Percentiles rank a stretch among this genome's conserved stretches.
These are phyloP conservation scores for Lactifluus echinatus DNA, from an alignment of 768 basidiomycete species.

Conservation along the genomic window DNA sequence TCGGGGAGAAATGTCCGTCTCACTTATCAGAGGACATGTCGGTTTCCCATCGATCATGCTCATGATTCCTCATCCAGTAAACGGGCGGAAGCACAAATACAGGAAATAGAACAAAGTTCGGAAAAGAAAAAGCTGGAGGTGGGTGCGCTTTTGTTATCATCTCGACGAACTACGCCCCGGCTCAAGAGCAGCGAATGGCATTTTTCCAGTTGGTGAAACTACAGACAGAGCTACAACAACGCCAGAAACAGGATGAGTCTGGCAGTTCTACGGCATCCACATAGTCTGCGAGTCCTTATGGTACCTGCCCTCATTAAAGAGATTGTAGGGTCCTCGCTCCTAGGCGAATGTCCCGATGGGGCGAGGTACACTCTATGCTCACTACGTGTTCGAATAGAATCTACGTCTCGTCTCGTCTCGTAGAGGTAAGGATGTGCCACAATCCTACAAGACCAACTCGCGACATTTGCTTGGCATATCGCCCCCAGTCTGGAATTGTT, in stretches of 20 bases:
- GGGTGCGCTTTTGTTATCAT: slow-evolving; percentile 12
- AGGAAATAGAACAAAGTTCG: slow-evolving; percentile 64
- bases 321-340: no score
- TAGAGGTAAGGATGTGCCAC: no score
- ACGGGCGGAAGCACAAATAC: slow-evolving; percentile 73
- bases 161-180: not conserved
- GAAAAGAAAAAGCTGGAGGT: slow-evolving; percentile 85
- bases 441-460: no score
- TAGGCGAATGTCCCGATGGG: no score
- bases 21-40: not conserved
- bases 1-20: slow-evolving; percentile 69
- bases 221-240: slow-evolving; percentile 47
- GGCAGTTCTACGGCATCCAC: slow-evolving; percentile 4
- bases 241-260: slow-evolving; percentile 28
- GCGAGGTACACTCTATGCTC: no score
- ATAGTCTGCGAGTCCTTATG: not conserved
- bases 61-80: slow-evolving; percentile 36
- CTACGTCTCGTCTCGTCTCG: no score
- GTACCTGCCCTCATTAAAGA: not conserved
- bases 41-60: not conserved
- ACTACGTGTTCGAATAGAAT: no score
- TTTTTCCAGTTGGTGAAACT: slow-evolving; percentile 51
- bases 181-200: not conserved
- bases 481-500: no score
- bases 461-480: no score